Base-by-base conservation (phyloP, 1,139 yeast genomes). In the Candida albicans region DNA sequence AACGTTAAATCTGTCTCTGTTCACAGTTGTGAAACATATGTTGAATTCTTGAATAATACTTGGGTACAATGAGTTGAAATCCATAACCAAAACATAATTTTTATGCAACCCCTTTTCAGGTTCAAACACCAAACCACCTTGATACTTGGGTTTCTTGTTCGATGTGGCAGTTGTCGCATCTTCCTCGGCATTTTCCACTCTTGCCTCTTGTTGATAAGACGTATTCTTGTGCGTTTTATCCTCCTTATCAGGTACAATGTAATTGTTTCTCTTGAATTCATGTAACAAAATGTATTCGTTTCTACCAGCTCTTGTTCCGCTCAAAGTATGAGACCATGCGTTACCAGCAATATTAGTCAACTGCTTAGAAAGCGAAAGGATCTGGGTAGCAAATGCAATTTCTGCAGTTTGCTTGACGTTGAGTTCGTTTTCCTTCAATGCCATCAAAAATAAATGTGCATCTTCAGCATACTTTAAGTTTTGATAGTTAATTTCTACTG, bases 61-160 rank as follows among this genome's bases (percentile, higher is more conserved):
- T 18, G 99, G 99, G 63, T 95, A 95, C 69, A 95, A 77, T 38
- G 97, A 89, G 68, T 95, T 95, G 82, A 93, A 95, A 68, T 95
- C 99, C 98, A 95, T 91, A 26, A 95, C 99, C 53, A 93, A 68
- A 8, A 90, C 81, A 58, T 85, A 87, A 53, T 89, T 87, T 59
- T 89, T 90, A 61, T 93, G 96, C 39, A 95, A 72, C 1, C 99
- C 99, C 61, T 86, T 88, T 58, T 87, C 97, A 0, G 99, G 99
- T 52, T 93, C 99, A 64, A 95, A 88, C 36, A 95, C 99, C 55
- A 89, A 77, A 61, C 99, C 97, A 73, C 99, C 99, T 64, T 88
- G 91, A 64, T 73, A 95, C 61, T 90, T 90, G 15, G 95, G 84
- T 60, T 87, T 88, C 55, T 82, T 82, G 60, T 82, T 84, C 6